A percentile compares a stretch with the other conserved stretches of the same genome.
phyloP scores from a whole-genome alignment of 768 basidiomycete genomes.

The Cubamyces sp. region DNA sequence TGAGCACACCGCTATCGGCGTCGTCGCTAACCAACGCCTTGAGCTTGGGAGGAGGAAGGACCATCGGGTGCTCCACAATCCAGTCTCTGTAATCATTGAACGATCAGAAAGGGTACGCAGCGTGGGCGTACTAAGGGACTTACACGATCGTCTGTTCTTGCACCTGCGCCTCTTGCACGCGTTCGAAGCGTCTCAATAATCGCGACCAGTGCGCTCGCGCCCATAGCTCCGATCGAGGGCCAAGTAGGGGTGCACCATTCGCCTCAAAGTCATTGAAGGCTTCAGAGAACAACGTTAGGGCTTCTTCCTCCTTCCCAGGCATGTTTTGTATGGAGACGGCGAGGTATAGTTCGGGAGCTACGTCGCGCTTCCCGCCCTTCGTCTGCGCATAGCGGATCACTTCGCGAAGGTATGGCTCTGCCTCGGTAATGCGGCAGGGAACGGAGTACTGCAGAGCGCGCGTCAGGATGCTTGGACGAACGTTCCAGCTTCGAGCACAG shows the following conservation, averaged over 20 bases:
- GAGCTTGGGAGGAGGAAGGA: conserved; percentile 12
- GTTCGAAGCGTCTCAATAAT: conserved; percentile 11
- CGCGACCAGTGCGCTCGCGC: conserved; percentile 24
- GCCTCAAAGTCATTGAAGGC: conserved; percentile 14
- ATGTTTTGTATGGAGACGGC: conserved; percentile 25
- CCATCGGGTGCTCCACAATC: conserved; percentile 16
- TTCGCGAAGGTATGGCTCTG: conserved; percentile 26
- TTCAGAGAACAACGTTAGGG: conserved; percentile 10
- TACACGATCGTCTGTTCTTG: conserved; percentile 22
- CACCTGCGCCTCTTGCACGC: conserved; percentile 12
- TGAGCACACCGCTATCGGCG: conserved; percentile 10
- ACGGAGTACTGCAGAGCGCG: conserved; percentile 21
- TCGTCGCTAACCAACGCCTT: conserved; percentile 18
- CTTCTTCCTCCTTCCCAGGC: conserved; percentile 18
- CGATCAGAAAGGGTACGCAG: background rate
- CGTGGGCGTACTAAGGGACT: background rate
- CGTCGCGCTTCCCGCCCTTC: conserved; percentile 20
- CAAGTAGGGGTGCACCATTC: conserved; percentile 4
- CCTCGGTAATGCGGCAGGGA: conserved; percentile 26
- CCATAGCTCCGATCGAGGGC: conserved; percentile 24
- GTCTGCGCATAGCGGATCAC: conserved; percentile 24
- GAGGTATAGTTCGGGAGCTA: conserved; percentile 27
- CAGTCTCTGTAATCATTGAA: conserved; percentile 6
- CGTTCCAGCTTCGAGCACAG: background rate
- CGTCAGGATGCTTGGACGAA: conserved; percentile 12